Evolutionary conservation across 2,329 filamentous ascomycete genomes (phyloP), one percentile per base, ranked within the genome.

Genomic region (Microdochium nivale): DNA sequence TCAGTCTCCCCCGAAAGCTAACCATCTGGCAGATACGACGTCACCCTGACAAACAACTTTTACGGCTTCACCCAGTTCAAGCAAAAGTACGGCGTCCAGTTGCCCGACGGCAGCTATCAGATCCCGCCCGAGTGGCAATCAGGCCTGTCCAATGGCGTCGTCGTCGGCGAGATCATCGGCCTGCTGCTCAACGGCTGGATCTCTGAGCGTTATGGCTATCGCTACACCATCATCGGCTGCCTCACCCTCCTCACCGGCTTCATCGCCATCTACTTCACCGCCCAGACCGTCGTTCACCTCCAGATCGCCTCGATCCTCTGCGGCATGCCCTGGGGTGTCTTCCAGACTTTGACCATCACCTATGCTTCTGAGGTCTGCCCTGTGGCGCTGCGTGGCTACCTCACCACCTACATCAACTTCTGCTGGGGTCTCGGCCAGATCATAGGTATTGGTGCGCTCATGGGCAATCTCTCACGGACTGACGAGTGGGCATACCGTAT

Each of bases 21-120:
- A 19, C 14, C 40, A 44, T 5, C 16, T 23, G 9, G n/a, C 40
- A 44, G 88, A 32, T 95, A 91, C 71, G 89, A 95, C 64, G 76
- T 94, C 53, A 84, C 81, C 61, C 73, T 95, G 50, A 81, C 94
- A 60, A 89, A 86, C 72, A 91, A 91, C 68, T 90, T 94, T 63
- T 91, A 78, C 55, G 78, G 77, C 37, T 79, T 80, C 51, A 71
- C 74, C 3, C 75, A 79, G 58, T 83, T 83, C 66, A 79, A 78
- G 58, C 64, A 65, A 57, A 82, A 81, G 62, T 83, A 81, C 58
- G 80, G 80, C 52, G 70, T 73, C 47, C 69, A 67, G 51, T 64
- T 72, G 21, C 55, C 65, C 8, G 66, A 74, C 47, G 76, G 73
- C 52, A 66, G 62, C 3, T 82, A 76, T 57, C 71, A 82, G 58